Evolutionary conservation across 2,329 filamentous ascomycete species (phyloP), one percentile per base, ranked within the genome.

Genomic region (Fusarium buxicola): DNA sequence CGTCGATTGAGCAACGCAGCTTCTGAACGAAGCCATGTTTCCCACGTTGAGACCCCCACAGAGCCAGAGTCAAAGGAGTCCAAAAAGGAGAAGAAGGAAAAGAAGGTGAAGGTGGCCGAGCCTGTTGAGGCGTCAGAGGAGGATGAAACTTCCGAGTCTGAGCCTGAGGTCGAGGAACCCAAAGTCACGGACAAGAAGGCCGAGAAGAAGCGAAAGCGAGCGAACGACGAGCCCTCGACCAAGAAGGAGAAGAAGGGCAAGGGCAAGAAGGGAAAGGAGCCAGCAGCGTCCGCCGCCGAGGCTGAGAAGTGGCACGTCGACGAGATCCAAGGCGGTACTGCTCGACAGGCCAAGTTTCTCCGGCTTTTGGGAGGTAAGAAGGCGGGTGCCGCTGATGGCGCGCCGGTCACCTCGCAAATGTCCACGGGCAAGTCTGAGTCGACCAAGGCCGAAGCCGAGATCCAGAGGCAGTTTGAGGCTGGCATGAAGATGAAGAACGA

Each of bases 401-500:
- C 68, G 1, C 50, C 65, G 2, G 57, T 63, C 10, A 36, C 60
- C 18, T 50, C 56, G 39, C 34, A 36, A 27, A 32, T 43, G 21
- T 49, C 68, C 46, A 68, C 74, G 65, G 63, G 60, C 67, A 68
- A 75, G 68, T 66, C 73, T 8, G 70, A 74, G 60, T 77, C 72
- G 32, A 75, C 68, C 54, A 76, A 78, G 63, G 79, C 82, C 27
- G 80, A 85, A 61, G 77, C 78, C 25, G 83, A 86, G 39, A 79
- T 88, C 18, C 83, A 86, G 72, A 79, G 78, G 57, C 85, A 88
- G 66, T 88, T 84, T 58, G 80, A 86, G 58, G 75, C 75, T 9
- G 84, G 85, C 25, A 84, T 87, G 73, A 80, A 78, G 67, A 81
- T 82, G 76, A 87, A 87, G 75, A 77, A 81, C 27, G 84, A 84